Base-by-base conservation (phyloP, 129 eudicot genomes). In the Helianthus tuberosus region DNA sequence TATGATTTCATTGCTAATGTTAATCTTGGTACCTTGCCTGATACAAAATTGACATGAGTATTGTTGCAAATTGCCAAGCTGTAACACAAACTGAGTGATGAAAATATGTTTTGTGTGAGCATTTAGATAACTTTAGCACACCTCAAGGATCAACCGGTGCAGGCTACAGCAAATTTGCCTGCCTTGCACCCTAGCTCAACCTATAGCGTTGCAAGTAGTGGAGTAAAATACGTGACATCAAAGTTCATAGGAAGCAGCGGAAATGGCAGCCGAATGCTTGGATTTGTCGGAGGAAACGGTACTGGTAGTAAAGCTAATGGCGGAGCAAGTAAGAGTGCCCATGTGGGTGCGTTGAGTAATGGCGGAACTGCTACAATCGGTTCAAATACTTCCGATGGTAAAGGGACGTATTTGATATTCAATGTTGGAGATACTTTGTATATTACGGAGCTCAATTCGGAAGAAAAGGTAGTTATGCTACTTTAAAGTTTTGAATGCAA, bases 381-480 rank as follows among this genome's bases (percentile, higher is more conserved):
- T 80, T 76, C 85, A 13, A 91, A 60, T 71, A 70, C 83, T 66
- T 84, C 87, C 57, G 97, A 91, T 74, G 92, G 92, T 29, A 88
- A 86, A 84, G 97, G 96, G 76, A 88, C 86, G 23, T 91, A 86
- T 69, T 86, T 91, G 96, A 78, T 91, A 69, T 91, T 88, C 77
- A 91, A 91, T 79, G 96, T 91, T 8, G 92, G 96, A 48, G 97
- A 91, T 72, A 72, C 96, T 23, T 78, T 91, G 53, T 88, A 80
- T 69, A 68, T 91, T 25, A 78, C 92, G 12, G 97, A 91, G 69
- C 86, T 91, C 65, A 88, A 83, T 79, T 88, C 90, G 10, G 92
- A 86, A 54, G 97, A 91, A 76, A 91, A 91, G 96, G 97, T 91
- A 82, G 48, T 51, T 66, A 50, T 23, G 3, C 8, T 54, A 23